These are phyloP conservation scores for Vigna mungo DNA, from an alignment of 306 rosid species.

Conservation along the genomic window DNA sequence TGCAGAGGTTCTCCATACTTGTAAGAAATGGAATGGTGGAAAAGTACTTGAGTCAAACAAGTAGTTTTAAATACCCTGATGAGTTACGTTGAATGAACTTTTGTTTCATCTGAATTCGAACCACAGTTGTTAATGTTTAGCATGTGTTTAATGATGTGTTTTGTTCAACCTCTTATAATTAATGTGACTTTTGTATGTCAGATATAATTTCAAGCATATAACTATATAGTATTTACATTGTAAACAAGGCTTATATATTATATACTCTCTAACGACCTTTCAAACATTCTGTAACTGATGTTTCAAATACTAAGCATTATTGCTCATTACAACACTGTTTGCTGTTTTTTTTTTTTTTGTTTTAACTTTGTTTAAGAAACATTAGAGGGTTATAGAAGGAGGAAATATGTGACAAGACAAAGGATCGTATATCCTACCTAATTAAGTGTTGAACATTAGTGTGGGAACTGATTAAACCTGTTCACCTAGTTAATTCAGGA, in stretches of 20 bases:
- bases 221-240: not conserved
- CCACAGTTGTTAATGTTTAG: not conserved
- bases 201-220: not conserved
- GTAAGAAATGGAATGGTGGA: slow-evolving; percentile 14
- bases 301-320: not conserved
- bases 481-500: slow-evolving; percentile 3
- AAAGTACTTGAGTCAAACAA: slow-evolving; percentile 16
- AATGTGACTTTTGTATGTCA: not conserved
- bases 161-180: not conserved
- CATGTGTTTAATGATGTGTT: no score
- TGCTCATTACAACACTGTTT: not conserved
- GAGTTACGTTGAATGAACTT: not conserved
- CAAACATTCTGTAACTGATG: not conserved
- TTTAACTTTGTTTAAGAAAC: not conserved
- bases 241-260: not conserved
- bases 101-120: not conserved
- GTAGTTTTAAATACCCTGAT: not conserved
- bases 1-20: not conserved
- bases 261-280: not conserved
- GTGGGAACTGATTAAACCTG: not conserved
- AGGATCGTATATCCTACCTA: slow-evolving; percentile 13
- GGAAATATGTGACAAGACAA: not conserved
- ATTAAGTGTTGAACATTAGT: slow-evolving; percentile 1
- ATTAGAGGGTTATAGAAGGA: not conserved
- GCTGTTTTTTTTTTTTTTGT: not conserved